Evolutionary conservation across 306 rosid genomes (phyloP), one percentile per base, ranked within the genome.

Genomic region (Citrullus amarus): DNA sequence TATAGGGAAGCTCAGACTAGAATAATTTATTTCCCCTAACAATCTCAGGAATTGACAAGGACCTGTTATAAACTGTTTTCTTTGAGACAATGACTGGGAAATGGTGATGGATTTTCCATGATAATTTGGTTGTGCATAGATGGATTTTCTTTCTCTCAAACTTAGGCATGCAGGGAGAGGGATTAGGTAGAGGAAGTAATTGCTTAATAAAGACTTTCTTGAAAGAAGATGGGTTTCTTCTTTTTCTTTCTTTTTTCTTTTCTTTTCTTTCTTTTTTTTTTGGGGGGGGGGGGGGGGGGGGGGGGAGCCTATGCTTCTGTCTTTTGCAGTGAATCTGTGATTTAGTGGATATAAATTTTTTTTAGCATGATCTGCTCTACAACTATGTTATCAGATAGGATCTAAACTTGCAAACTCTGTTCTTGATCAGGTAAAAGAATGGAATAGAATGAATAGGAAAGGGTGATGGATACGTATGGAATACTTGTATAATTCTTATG

Each of bases 351-450:
- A 25, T 36, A 14, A 30, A 9, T 25, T 14, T 34, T 16, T 48
- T 65, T 25, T n/a, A 68, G 57, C 58, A 48, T 28, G 54, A 69
- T 4, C 53, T 39, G 36, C 13, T 5, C 75, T n/a, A 8, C 30
- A 70, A 44, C 12, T 70, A 11, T 46, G 57, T 46, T 46, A 46
- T 20, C 38, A 20, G 34, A 70, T 46, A 20, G 36, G 51, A 70
- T 46, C 13, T 15, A 25, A 72, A 50, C 44, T 50, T 72, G 61
- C 18, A 74, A 71, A 74, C 38, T 70, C 57, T 70, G 85, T 86
- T 78, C 20, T 79, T 83, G 32, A 87, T 84, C 62, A 10, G 83
- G 83, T 82, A 76, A 65, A 28, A 78, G 48, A 78, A 53, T 77
- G 60, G 20, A 22, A 9, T 39, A 38, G 54, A 57, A 79, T 79